phyloP scores from a whole-genome alignment of 2,329 filamentous ascomycete genomes.

The Eurotiales sp. region DNA sequence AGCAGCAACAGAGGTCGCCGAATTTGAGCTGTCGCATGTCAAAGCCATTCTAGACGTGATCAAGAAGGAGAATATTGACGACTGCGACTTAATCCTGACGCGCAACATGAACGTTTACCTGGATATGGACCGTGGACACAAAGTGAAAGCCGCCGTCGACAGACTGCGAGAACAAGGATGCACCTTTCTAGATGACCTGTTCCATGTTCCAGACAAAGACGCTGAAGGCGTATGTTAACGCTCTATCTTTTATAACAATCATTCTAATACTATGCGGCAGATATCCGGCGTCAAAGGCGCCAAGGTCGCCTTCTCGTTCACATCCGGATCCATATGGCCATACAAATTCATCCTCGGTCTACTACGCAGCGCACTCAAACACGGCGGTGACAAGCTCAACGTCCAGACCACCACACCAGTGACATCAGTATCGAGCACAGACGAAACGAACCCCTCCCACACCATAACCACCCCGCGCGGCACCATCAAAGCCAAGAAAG shows the following conservation, averaged over 20 bases:
- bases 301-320: conserved; percentile 34
- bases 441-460: no score
- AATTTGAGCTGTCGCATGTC: conserved; percentile 43
- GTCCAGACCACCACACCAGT: conserved; percentile 53
- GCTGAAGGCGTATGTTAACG: conserved; percentile 27
- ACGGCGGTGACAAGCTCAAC: conserved; percentile 40
- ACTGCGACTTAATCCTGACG: conserved; percentile 44
- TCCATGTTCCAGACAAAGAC: conserved; percentile 22
- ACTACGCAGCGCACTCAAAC: neutral
- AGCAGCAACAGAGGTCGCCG: conserved; percentile 37
- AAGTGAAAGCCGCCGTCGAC: conserved; percentile 27
- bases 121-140: conserved; percentile 30
- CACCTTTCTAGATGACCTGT: conserved; percentile 28
- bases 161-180: conserved; percentile 27
- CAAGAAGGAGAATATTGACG: conserved; percentile 41
- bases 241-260: neutral
- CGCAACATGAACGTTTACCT: conserved; percentile 41
- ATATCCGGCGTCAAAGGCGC: conserved; percentile 41
- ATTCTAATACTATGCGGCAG: conserved; percentile 10
- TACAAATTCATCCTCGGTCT: conserved; percentile 69
- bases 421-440: no score
- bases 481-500: conserved; percentile 56
- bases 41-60: conserved; percentile 40
- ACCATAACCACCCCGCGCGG: conserved; percentile 59
- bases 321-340: conserved; percentile 48